phyloP scores from a whole-genome alignment of 1,139 yeast genomes.

The Pichia sp. region DNA sequence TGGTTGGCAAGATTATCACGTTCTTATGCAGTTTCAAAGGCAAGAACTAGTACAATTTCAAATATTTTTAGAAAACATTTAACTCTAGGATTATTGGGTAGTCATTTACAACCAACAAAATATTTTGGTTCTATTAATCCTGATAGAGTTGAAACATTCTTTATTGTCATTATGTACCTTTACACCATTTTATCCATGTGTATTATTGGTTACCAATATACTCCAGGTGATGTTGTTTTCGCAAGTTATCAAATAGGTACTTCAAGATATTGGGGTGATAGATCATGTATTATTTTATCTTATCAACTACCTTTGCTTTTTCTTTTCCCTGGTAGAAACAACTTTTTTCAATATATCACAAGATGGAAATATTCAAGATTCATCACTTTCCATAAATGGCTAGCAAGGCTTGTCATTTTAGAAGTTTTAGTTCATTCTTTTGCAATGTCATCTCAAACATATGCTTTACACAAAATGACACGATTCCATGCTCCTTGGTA shows the following conservation, averaged over 20 bases:
- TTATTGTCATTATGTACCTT: conserved; percentile 41
- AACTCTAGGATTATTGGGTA: conserved; percentile 43
- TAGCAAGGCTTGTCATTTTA: conserved; percentile 42
- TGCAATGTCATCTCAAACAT: conserved; percentile 39
- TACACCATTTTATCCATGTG: conserved; percentile 31
- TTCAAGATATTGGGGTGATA: conserved; percentile 52
- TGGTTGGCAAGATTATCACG: conserved; percentile 39
- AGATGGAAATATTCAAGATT: conserved; percentile 64
- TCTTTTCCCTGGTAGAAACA: conserved; percentile 64
- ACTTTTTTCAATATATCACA: conserved; percentile 54
- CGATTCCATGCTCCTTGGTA: conserved; percentile 39
- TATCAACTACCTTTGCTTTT: conserved; percentile 50
- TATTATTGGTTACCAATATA: conserved; percentile 36
- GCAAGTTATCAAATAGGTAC: conserved; percentile 36
- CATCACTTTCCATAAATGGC: conserved; percentile 60
- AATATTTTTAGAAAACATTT: conserved; percentile 39
- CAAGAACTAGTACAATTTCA: conserved; percentile 23
- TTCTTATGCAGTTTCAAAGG: conserved; percentile 21
- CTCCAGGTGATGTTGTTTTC: conserved; percentile 36
- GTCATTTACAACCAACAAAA: conserved; percentile 34
- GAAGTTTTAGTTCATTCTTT: conserved; percentile 45
- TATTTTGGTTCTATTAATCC: conserved; percentile 44
- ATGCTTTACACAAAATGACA: conserved; percentile 35
- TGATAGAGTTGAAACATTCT: conserved; percentile 53
- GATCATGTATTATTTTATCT: conserved; percentile 53